These are phyloP conservation scores for Stephanodiscus minutulus DNA, from an alignment of 108 stramenopile species.

Conservation along the genomic window DNA sequence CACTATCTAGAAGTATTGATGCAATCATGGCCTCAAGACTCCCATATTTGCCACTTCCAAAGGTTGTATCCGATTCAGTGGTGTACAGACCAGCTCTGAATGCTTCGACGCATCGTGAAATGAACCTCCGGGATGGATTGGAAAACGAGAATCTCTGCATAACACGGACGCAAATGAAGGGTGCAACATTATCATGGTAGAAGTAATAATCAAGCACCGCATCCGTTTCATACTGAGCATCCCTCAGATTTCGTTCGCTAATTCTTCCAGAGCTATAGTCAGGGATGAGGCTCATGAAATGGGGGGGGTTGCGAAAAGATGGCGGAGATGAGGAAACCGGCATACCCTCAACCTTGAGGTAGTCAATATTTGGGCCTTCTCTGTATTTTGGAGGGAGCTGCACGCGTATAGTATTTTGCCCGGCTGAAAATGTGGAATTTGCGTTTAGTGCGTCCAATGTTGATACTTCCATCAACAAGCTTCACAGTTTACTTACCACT, in stretches of 20 bases:
- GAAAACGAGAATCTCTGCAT: constrained; percentile 63
- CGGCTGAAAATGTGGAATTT: neutral
- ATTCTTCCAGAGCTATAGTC: constrained; percentile 28
- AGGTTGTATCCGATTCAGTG: constrained; percentile 27
- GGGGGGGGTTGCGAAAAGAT: constrained; percentile 66
- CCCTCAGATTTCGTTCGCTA: constrained; percentile 47
- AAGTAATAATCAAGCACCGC: constrained; percentile 71
- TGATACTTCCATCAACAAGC: too few species aligned
- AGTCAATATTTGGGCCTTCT: constrained; percentile 39
- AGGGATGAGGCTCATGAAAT: constrained; percentile 51
- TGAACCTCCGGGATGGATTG: constrained; percentile 71
- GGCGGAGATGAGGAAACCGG: constrained; percentile 15
- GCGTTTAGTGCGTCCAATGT: neutral
- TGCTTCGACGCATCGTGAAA: constrained; percentile 49
- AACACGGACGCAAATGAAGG: constrained; percentile 61
- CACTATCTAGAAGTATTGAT: constrained; percentile 61
- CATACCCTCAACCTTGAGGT: constrained; percentile 38
- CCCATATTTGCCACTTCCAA: constrained; percentile 62
- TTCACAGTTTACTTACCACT: neutral
- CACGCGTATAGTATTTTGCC: constrained; percentile 27
- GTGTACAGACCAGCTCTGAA: constrained; percentile 60
- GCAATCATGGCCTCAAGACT: constrained; percentile 60
- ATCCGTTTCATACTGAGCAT: constrained; percentile 72
- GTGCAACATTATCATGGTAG: constrained; percentile 62
- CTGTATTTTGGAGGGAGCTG: constrained; percentile 19